A percentile compares a stretch with the other conserved stretches of the same genome.
Conservation (phyloP, 306 rosid genomes). For the Casuarina glauca region DNA sequence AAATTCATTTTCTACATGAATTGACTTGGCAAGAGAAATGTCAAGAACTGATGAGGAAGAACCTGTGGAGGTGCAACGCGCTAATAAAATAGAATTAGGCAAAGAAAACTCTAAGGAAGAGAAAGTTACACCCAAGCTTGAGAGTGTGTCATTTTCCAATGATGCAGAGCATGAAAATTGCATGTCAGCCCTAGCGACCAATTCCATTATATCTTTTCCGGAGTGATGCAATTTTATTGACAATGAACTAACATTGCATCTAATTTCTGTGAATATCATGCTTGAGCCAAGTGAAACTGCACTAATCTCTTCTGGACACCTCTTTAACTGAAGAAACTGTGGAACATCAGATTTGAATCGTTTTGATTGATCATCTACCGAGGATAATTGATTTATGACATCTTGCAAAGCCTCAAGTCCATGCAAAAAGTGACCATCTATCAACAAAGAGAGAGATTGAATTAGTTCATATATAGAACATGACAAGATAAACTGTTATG, state of each 20-base stretch:
- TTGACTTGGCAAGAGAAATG: slow-evolving; percentile 51
- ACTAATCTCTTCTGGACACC: slow-evolving; percentile 36
- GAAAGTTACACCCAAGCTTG: slow-evolving; percentile 49
- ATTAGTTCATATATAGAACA: slow-evolving; percentile 22
- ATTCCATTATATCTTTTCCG: slow-evolving; percentile 42
- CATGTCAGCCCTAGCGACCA: slow-evolving; percentile 54
- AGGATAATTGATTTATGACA: slow-evolving; percentile 55
- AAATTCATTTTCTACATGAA: slow-evolving; percentile 47
- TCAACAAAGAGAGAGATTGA: slow-evolving; percentile 15
- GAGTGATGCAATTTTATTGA: slow-evolving; percentile 41
- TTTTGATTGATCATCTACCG: slow-evolving; percentile 53
- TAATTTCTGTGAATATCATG: slow-evolving; percentile 51
- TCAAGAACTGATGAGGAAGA: slow-evolving; percentile 45
- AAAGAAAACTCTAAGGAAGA: slow-evolving; percentile 55
- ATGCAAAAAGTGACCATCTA: slow-evolving; percentile 52
- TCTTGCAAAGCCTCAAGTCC: slow-evolving; percentile 66
- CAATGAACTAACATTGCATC: slow-evolving; percentile 51
- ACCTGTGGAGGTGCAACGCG: slow-evolving; percentile 51
- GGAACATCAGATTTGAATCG: slow-evolving; percentile 77
- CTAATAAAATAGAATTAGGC: slow-evolving; percentile 47
- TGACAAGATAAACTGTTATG: slow-evolving; percentile 14
- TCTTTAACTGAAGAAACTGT: slow-evolving; percentile 64
- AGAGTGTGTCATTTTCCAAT: slow-evolving; percentile 53
- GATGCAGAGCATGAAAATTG: slow-evolving; percentile 58
- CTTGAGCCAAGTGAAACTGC: slow-evolving; percentile 40